Conservation (phyloP, 495 filamentous ascomycete genomes). For the Geopyxis carbonaria region DNA sequence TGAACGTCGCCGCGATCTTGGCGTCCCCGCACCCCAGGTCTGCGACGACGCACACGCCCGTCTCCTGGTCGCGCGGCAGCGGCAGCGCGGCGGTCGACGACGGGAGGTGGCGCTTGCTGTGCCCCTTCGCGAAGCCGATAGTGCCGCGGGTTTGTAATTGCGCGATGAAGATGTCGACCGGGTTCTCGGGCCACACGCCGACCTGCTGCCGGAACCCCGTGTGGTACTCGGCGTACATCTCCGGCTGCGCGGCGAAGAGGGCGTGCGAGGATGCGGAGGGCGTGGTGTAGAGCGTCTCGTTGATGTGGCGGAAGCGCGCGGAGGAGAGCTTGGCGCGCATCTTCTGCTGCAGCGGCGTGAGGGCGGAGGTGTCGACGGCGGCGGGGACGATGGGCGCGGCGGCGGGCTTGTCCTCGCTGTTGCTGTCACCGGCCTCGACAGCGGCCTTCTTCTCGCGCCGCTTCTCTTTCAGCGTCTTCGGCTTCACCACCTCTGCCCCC, state of each 20-base stretch:
- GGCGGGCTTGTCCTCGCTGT: slow-evolving; percentile 10
- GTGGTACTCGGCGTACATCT: slow-evolving; percentile 89
- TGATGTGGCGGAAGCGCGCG: slow-evolving; percentile 91
- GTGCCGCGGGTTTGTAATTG: slow-evolving; percentile 43
- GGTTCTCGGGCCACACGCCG: slow-evolving; percentile 87
- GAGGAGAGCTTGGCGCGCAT: slow-evolving; percentile 89
- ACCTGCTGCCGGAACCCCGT: slow-evolving; percentile 88
- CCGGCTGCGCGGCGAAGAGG: slow-evolving; percentile 63
- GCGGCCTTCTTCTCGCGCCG: slow-evolving; percentile 23
- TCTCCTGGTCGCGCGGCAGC: slow-evolving; percentile 26
- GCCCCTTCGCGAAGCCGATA: slow-evolving; percentile 22
- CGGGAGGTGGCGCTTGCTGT: slow-evolving; percentile 24
- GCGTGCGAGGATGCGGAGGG: slow-evolving; percentile 60
- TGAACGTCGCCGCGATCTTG: slow-evolving; percentile 43
- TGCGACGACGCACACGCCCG: slow-evolving; percentile 55
- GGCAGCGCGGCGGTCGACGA: slow-evolving; percentile 13
- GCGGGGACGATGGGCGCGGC: slow-evolving; percentile 18
- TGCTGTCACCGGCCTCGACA: slow-evolving; percentile 9
- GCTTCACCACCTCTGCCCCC: neutral
- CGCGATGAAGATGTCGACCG: slow-evolving; percentile 63
- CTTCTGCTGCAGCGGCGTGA: slow-evolving; percentile 79
- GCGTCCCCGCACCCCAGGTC: slow-evolving; percentile 77
- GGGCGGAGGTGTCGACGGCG: slow-evolving; percentile 28
- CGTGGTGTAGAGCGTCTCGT: slow-evolving; percentile 87
- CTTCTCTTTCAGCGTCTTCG: slow-evolving; percentile 25